Conservation (phyloP, 177 flowering plant genomes). For the Vitis hybrid region DNA sequence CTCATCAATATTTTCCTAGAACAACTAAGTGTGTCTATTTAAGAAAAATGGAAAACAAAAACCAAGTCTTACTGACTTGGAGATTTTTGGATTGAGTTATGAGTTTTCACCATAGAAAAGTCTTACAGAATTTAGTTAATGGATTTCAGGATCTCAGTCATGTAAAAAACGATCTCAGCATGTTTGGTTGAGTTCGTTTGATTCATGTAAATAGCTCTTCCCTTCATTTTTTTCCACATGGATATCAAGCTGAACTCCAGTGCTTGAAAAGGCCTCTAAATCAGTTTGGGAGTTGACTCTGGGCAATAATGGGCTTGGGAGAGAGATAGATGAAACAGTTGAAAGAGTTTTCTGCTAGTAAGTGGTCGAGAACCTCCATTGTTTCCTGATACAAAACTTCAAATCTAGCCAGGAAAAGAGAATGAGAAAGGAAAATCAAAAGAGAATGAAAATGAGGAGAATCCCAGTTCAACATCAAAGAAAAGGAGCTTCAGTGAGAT, state of each 20-base stretch:
- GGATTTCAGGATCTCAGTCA: no score
- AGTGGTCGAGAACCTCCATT: constrained; percentile 85
- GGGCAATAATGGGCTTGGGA: constrained; percentile 73
- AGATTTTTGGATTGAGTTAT: no score
- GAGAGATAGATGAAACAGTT: constrained; percentile 80
- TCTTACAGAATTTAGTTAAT: no score
- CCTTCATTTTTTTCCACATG: no score
- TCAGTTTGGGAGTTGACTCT: constrained; percentile 91
- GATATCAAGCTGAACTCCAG: constrained; percentile 59
- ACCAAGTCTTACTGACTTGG: no score
- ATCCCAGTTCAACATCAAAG: constrained; percentile 34
- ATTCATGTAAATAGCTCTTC: no score
- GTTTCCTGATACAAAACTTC: constrained; percentile 41
- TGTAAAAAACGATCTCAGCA: no score
- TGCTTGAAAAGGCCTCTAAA: constrained; percentile 92
- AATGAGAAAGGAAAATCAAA: constrained; percentile 8
- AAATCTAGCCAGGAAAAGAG: constrained; percentile 28
- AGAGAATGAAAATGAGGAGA: constrained; percentile 18
- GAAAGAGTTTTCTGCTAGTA: constrained; percentile 76
- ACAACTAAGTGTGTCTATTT: no score
- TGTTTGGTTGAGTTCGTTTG: no score
- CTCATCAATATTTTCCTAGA: no score
- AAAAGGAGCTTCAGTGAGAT: constrained; percentile 48
- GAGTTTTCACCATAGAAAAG: no score
- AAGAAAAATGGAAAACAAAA: no score